Evolutionary conservation across 768 basidiomycete genomes (phyloP), one percentile per base, ranked within the genome.

Genomic region (Lactifluus rugatus): DNA sequence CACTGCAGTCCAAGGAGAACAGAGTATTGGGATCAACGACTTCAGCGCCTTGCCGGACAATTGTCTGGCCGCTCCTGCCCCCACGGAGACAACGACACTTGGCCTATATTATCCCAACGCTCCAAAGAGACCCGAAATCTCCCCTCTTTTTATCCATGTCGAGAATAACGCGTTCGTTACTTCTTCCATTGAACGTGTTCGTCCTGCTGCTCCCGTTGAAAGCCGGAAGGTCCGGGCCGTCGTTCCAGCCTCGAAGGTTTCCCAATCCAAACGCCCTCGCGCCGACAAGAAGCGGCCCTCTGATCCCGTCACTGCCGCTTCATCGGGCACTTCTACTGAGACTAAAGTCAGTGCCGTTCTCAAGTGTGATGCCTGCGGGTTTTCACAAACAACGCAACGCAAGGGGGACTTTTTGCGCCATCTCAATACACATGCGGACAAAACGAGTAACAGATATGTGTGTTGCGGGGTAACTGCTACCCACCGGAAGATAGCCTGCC

Each of bases 351-450:
- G 21, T 16, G 5, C 39, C 14, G 0, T 16, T 9, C 21, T 54
- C n/a, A 37, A 54, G 17, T 59, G 58, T 17, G 2, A 21, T 2
- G 2, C 19, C 26, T 59, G 58, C 2, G 58, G 52, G 39, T 54
- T 49, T n/a, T 28, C 25, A 2, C 58, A 49, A 41, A 17, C 23
- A 11, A 59, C 42, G 21, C 26, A 9, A 16, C 58, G 58, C 34
- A 46, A 31, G 54, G 58, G 53, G 4, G 58, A 60, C 42, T 51
- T 56, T 36, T 11, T 14, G 11, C 58, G 58, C 26, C 58, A 60
- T 25, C 21, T 46, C 17, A 51, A 39, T 10, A 60, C 36, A 10
- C 58, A 60, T 26, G 31, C 37, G 7, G 52, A 48, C 17, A 41
- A 34, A 0, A 41, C 48, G 25, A 2, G 47, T 28, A 48, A 39